Base-by-base conservation (phyloP, 1,284 basidiomycete species). In the Athelia psychrophila region DNA sequence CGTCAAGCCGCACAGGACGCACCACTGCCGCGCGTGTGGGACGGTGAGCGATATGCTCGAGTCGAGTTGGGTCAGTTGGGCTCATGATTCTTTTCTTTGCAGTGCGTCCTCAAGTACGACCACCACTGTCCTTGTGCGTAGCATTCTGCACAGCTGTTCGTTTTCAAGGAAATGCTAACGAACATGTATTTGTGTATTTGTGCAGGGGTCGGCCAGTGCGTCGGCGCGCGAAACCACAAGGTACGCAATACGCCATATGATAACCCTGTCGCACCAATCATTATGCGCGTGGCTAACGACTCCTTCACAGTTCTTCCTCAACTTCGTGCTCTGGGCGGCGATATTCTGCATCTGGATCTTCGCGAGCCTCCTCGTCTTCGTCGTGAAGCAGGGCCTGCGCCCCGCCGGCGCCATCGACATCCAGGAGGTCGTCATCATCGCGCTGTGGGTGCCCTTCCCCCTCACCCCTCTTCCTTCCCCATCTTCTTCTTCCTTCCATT, bases 151-250 rank as follows among this genome's bases (percentile, higher is more conserved):
- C n/a, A n/a, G n/a, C n/a, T n/a, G n/a, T n/a, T n/a, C n/a, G n/a
- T n/a, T n/a, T n/a, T n/a, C n/a, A n/a, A n/a, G n/a, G n/a, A n/a
- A n/a, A n/a, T n/a, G n/a, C n/a, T n/a, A n/a, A n/a, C n/a, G n/a
- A n/a, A n/a, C n/a, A n/a, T n/a, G n/a, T n/a, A n/a, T n/a, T n/a
- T n/a, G n/a, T n/a, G n/a, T n/a, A n/a, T n/a, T n/a, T n/a, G n/a
- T n/a, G n/a, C n/a, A 84, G 81, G 89, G 89, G 84, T 93, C 48
- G 89, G 88, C 24, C 87, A 90, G 58, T 93, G 90, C 60, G 88
- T 93, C 8, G 91, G 91, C 10, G 89, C 88, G 3, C 76, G 79
- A 45, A 93, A 93, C 64, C 84, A 91, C 58, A 90, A 88, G 69
- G 81, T 81, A 52, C 25, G 63, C 48, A n/a, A n/a, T n/a, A n/a